These are phyloP conservation scores for Echeveria elegans DNA, from an alignment of 164 flowering plant genomes.

Conservation along the genomic window DNA sequence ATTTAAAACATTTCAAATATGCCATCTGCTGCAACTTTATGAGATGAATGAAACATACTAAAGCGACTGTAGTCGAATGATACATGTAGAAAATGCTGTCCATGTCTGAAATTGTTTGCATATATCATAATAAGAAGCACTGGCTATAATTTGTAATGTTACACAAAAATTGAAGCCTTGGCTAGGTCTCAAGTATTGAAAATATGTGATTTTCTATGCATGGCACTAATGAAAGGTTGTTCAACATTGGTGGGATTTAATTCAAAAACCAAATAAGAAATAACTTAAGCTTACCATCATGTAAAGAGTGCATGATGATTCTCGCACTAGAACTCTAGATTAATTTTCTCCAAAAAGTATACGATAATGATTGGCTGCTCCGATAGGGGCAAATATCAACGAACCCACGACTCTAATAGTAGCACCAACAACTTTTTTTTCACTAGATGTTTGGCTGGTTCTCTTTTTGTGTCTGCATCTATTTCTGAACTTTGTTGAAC, in stretches of 20 bases:
- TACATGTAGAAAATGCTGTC: neutral
- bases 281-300: neutral
- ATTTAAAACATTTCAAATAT: no score
- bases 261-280: neutral
- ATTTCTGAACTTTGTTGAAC: constrained; percentile 17
- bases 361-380: constrained; percentile 61
- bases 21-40: neutral
- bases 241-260: neutral
- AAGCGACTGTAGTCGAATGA: no score
- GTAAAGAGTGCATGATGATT: neutral
- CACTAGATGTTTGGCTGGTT: constrained; percentile 38
- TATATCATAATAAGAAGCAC: neutral
- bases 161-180: neutral
- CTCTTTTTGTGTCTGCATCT: constrained; percentile 22
- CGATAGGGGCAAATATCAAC: constrained; percentile 74
- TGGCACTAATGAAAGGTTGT: neutral
- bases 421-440: constrained; percentile 35
- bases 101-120: neutral
- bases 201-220: neutral
- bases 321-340: neutral
- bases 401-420: constrained; percentile 68
- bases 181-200: neutral
- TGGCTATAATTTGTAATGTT: neutral
- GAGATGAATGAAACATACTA: no score
- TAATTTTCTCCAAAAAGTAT: constrained; percentile 6